Evolutionary conservation across 208 protist genomes (phyloP).

Genomic region (Trypanosoma theileri): DNA sequence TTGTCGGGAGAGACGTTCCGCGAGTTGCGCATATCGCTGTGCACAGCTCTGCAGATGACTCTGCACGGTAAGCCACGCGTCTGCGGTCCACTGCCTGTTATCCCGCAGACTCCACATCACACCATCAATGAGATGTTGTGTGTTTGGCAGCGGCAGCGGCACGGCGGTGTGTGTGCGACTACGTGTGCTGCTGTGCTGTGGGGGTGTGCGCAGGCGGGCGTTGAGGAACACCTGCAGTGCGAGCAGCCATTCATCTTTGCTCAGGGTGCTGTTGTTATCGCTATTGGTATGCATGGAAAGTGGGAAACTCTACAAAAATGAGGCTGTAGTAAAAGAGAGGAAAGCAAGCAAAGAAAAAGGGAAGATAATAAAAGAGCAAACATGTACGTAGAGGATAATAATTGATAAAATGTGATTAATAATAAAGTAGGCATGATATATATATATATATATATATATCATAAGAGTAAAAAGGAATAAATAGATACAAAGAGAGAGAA

Average conservation of each 20-base stretch:
- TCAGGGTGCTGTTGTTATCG: neutral
- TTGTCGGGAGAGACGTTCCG: conserved; percentile 14
- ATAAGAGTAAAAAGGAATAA: too few relatives aligned
- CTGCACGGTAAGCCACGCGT: conserved; percentile 62
- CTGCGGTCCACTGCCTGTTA: conserved; percentile 42
- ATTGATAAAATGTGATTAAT: too few relatives aligned
- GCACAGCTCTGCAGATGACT: conserved; percentile 60
- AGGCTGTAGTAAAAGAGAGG: conserved; percentile 8
- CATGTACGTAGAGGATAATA: too few relatives aligned
- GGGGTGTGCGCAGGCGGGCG: conserved; percentile 49
- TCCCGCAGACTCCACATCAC: conserved; percentile 74
- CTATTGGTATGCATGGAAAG: too few relatives aligned
- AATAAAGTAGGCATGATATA: too few relatives aligned
- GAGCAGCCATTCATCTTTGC: conserved; percentile 65
- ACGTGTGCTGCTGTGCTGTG: conserved; percentile 39
- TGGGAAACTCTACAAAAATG: too few relatives aligned
- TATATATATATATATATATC: too few relatives aligned
- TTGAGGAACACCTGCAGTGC: conserved; percentile 54
- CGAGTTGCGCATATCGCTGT: conserved; percentile 42
- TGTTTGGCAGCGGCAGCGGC: conserved; percentile 58
- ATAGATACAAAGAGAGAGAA: too few relatives aligned
- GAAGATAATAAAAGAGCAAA: too few relatives aligned
- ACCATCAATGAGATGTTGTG: conserved; percentile 74
- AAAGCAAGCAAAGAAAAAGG: neutral
- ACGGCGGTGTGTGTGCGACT: conserved; percentile 36